Conservation (phyloP, 2,329 filamentous ascomycete genomes). For the Xylariaceae sp. region DNA sequence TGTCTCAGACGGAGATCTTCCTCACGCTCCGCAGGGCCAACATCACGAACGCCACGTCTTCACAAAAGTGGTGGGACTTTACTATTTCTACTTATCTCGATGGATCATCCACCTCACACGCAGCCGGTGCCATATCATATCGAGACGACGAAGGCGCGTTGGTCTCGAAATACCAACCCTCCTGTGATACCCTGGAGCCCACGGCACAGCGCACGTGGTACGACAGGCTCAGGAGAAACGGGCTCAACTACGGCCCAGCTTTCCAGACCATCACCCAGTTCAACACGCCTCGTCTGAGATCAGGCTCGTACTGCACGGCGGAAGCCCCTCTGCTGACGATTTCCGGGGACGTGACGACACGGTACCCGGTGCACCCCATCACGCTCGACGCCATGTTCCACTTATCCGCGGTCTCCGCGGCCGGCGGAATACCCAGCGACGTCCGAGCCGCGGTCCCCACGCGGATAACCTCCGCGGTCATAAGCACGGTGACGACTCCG, state of each 20-base stretch:
- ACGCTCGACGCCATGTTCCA: slow-evolving; percentile 7
- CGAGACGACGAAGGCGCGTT: too few species aligned
- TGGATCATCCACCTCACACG: slow-evolving; percentile 3
- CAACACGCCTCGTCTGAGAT: slow-evolving; percentile 3
- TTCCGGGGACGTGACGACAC: not conserved
- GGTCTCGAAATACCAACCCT: too few species aligned
- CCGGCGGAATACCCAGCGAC: slow-evolving; percentile 4
- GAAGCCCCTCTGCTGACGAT: slow-evolving; percentile 3
- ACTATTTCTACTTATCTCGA: slow-evolving; percentile 4
- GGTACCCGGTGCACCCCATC: slow-evolving; percentile 6
- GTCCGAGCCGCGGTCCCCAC: slow-evolving; percentile 7
- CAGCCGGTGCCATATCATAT: slow-evolving; percentile 4
- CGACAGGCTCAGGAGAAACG: slow-evolving; percentile 4
- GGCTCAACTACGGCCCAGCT: slow-evolving; percentile 7
- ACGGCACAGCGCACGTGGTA: slow-evolving; percentile 10
- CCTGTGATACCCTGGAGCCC: slow-evolving; percentile 4
- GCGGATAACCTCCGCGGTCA: slow-evolving; percentile 1
- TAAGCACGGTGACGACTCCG: not conserved
- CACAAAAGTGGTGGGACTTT: slow-evolving; percentile 8
- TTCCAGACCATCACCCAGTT: slow-evolving; percentile 8
- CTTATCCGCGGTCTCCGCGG: not conserved
- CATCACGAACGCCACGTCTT: not conserved
- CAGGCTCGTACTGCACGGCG: not conserved
- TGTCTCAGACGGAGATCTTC: slow-evolving; percentile 1
- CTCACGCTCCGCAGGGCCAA: not conserved